Evolutionary conservation across 2,329 filamentous ascomycete species (phyloP).

Genomic region (Verticillium albo-atrum): DNA sequence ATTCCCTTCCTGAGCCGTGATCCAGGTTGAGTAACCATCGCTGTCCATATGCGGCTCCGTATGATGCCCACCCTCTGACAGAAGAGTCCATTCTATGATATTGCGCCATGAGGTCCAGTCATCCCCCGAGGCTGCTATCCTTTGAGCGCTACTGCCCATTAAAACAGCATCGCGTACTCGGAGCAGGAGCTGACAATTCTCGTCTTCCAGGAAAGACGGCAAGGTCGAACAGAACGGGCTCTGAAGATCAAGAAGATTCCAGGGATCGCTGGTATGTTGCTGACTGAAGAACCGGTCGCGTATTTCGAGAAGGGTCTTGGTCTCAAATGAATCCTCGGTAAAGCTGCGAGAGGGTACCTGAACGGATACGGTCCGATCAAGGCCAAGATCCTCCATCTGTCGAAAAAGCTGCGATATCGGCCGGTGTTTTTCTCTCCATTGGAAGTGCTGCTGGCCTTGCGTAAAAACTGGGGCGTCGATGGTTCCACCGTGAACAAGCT

Average conservation of each 20-base stretch:
- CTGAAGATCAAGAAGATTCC: constrained; percentile 6
- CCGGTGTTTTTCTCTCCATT: constrained; percentile 5
- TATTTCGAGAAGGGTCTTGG: constrained; percentile 6
- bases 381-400: not conserved
- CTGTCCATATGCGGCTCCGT: constrained; percentile 28
- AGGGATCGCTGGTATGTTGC: constrained; percentile 3
- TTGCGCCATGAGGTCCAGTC: constrained; percentile 27
- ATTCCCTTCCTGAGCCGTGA: constrained; percentile 20
- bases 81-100: constrained; percentile 24
- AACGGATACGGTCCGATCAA: constrained; percentile 6
- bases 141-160: constrained; percentile 11
- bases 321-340: constrained; percentile 4
- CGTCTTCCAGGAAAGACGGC: constrained; percentile 4
- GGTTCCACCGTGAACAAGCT: not conserved
- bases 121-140: constrained; percentile 14
- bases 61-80: constrained; percentile 26
- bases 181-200: constrained; percentile 7
- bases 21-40: constrained; percentile 27
- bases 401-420: constrained; percentile 11
- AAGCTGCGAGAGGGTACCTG: constrained; percentile 10
- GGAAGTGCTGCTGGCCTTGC: constrained; percentile 12
- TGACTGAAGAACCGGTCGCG: constrained; percentile 5
- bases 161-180: constrained; percentile 2
- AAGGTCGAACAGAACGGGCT: constrained; percentile 4
- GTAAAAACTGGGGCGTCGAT: constrained; percentile 10